Base-by-base conservation (phyloP, 805 yeast species). In the Candida maesae region DNA sequence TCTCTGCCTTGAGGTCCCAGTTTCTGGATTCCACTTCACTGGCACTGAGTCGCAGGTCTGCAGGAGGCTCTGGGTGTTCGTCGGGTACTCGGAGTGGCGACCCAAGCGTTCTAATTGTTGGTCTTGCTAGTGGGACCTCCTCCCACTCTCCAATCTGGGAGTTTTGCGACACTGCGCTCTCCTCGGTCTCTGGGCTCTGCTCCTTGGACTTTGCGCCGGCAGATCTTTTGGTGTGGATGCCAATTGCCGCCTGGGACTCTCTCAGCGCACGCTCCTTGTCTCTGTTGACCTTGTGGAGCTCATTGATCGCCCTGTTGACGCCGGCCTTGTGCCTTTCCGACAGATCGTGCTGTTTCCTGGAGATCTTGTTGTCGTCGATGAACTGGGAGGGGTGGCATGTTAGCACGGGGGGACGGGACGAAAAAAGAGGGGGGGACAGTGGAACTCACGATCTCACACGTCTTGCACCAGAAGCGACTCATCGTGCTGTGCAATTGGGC, bases 371-470 rank as follows among this genome's bases (percentile, higher is more conserved):
- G 29, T 61, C 68, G 32, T 63, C 68, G 10, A 67, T 64, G 44
- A 65, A 68, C 71, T 67, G 29, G 10, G 17, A 18, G n/a, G n/a
- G n/a, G n/a, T 18, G 11, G 6, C 11, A 14, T 35, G 39, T 40
- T 25, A 36, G 36, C 19, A 35, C n/a, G n/a, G n/a, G n/a, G n/a
- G n/a, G n/a, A n/a, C n/a, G n/a, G n/a, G n/a, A n/a, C n/a, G n/a
- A n/a, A n/a, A n/a, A n/a, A n/a, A n/a, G n/a, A n/a, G n/a, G n/a
- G n/a, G n/a, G n/a, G n/a, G n/a, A n/a, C n/a, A n/a, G n/a, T n/a
- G n/a, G n/a, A n/a, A 54, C 66, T 39, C 44, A 67, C 71, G 14
- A 49, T 46, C 18, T 59, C 56, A 45, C 73, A 68, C 5, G 58
- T 50, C 38, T 64, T 62, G 28, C 56, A 51, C 53, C 53, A 51